Conservation (phyloP, 192 early-diverging fungal species). For the Umbelopsis vinacea region DNA sequence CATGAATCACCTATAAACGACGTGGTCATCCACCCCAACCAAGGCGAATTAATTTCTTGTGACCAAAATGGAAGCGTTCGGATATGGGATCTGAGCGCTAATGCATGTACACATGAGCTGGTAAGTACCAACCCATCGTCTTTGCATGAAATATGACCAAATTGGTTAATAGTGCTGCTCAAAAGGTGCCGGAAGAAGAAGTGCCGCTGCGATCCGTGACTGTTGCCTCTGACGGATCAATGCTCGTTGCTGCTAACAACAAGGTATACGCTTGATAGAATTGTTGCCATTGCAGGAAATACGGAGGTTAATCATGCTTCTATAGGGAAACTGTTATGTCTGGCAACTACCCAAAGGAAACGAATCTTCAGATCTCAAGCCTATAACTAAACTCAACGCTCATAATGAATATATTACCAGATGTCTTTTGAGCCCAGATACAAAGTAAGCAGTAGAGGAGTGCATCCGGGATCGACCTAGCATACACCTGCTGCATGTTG, state of each 20-base stretch:
- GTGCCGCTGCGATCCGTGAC: conserved; percentile 80
- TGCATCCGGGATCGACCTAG: no score
- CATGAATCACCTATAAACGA: conserved; percentile 63
- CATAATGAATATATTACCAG: conserved; percentile 85
- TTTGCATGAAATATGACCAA: background rate
- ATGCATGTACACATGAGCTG: conserved; percentile 66
- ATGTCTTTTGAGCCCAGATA: conserved; percentile 83
- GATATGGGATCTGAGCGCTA: conserved; percentile 71
- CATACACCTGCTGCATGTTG: no score
- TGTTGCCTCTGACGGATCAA: conserved; percentile 80
- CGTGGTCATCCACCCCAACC: conserved; percentile 75
- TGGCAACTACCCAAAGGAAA: conserved; percentile 71
- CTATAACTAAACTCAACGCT: conserved; percentile 70
- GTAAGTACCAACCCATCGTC: conserved; percentile 23
- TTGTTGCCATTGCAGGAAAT: background rate
- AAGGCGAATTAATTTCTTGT: conserved; percentile 83
- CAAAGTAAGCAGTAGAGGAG: conserved; percentile 55
- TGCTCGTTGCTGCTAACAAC: conserved; percentile 85
- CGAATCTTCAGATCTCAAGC: conserved; percentile 65
- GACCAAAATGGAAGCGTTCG: conserved; percentile 78
- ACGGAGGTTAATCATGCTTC: background rate
- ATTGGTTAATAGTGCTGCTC: background rate
- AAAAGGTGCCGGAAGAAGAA: conserved; percentile 73
- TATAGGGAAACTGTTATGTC: conserved; percentile 61
- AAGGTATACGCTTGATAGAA: conserved; percentile 55